Base-by-base conservation (phyloP, 2,329 filamentous ascomycete genomes). In the Rutstroemia sp. region DNA sequence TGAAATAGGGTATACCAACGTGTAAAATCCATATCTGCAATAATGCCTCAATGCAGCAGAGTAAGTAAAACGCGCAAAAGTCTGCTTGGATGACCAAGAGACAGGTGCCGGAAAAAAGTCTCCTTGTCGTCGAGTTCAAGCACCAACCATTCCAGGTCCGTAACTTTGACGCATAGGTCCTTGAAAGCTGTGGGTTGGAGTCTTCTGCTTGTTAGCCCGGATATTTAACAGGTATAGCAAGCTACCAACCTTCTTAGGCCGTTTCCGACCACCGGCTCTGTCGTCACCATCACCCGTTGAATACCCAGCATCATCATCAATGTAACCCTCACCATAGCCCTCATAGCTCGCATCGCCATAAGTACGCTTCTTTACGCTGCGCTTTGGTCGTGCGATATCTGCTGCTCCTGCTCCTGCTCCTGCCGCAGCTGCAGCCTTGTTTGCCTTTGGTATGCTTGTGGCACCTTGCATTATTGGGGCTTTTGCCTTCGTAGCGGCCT, bases 341-440 rank as follows among this genome's bases (percentile, higher is more conserved):
- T 87, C 83, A 66, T 81, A 92, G 65, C 84, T 88, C 64, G 78
- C 80, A 61, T 92, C 88, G 41, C 85, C 83, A 67, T 91, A 92
- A 60, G 84, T 81, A 48, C 88, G 80, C 76, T 91, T 91, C 74
- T 87, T 89, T 60, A 81, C 78, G 55, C 77, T 75, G 48, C 88
- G 79, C 63, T 85, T 83, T 37, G 86, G 82, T 54, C 87, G 77
- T 41, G 74, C 70, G 10, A 59, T 48, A 9, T 69, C 69, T 48
- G 56, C 51, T 37, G 48, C 27, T 16, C 27, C 25, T 44, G 44
- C 69, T 48, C 54, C 51, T 37, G 48, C 27, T 16, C 27, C 25
- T 44, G 44, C 12, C 10, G 19, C 23, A 12, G 47, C 14, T 21
- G 27, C 25, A n/a, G 14, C 25, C n/a, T 49, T 51, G 5, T 45